Percentiles rank a stretch among this genome's conserved stretches.
Conservation (phyloP, 495 filamentous ascomycete species). For the Neurospora sublineolata region DNA sequence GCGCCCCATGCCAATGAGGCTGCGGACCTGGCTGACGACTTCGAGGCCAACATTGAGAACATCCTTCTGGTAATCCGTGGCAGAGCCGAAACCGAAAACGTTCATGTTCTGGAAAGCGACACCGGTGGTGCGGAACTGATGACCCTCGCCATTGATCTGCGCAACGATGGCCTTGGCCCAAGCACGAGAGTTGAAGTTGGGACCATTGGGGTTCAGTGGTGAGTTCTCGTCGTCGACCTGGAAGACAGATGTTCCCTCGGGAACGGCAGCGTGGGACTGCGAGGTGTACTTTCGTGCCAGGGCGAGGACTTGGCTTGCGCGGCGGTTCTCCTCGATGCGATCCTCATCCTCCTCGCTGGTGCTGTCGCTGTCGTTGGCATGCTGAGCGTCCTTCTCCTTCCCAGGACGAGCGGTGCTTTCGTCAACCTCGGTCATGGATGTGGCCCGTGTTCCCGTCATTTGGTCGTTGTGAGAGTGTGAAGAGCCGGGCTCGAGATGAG, state of each 20-base stretch:
- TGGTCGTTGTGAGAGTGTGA: constrained; percentile 15
- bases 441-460: constrained; percentile 20
- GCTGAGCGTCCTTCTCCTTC: constrained; percentile 14
- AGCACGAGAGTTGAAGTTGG: constrained; percentile 39
- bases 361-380: constrained; percentile 12
- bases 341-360: constrained; percentile 27
- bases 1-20: constrained; percentile 33
- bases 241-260: constrained; percentile 25
- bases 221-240: constrained; percentile 27
- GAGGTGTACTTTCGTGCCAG: constrained; percentile 34
- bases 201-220: constrained; percentile 40
- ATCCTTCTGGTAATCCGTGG: constrained; percentile 74
- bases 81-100: constrained; percentile 64
- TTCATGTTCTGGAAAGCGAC: constrained; percentile 53
- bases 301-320: constrained; percentile 32
- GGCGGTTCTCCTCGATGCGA: constrained; percentile 26
- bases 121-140: constrained; percentile 37
- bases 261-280: constrained; percentile 25
- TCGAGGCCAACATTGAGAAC: constrained; percentile 55
- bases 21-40: constrained; percentile 32
- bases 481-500: not conserved
- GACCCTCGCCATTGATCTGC: constrained; percentile 31
- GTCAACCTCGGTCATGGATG: constrained; percentile 24
- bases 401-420: constrained; percentile 8
- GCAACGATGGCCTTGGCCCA: constrained; percentile 47